Base-by-base conservation (phyloP, 768 basidiomycete species). In the Phlegmacium glaucopus region DNA sequence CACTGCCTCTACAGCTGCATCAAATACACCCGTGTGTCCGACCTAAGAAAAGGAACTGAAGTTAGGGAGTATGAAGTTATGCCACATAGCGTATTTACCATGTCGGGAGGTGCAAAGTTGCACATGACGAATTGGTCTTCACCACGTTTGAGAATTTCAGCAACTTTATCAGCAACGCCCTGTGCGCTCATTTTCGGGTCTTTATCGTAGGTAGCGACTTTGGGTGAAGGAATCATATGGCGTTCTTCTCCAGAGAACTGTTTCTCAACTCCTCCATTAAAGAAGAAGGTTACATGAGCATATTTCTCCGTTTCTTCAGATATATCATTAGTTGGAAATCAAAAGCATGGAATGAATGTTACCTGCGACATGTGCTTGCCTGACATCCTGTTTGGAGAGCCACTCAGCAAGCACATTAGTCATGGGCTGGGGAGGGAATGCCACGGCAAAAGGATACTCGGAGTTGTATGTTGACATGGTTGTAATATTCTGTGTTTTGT, bases 201-300 rank as follows among this genome's bases (percentile, higher is more conserved):
- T 58, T 87, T 78, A 69, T 97, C 94, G 68, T 97, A 97, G 6
- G 94, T 97, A 6, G 94, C 85, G 25, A 95, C 93, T 59, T 90
- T 94, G 35, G 93, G 94, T 12, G 91, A 94, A 4, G 90, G 80
- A 49, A 95, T 84, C 89, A 96, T 84, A 63, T 83, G 75, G 12
- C 94, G 76, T 55, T 90, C 87, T 62, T 96, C 94, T 28, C 72
- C 66, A 11, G 79, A 74, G 67, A 90, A 97, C 59, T 94, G 90
- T 62, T 93, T 90, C 74, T 96, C 94, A 25, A 93, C 83, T 47
- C 94, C 94, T 11, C 94, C 94, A 66, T 95, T 96, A 79, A 96
- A 95, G 79, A 95, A 96, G 76, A 96, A 95, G 0, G 94, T 97
- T 46, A 97, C 90, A 61, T 97, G 94, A 2, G 93, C 93, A 66